Conservation (phyloP, 768 basidiomycete species). For the Auricularia heimuer region DNA sequence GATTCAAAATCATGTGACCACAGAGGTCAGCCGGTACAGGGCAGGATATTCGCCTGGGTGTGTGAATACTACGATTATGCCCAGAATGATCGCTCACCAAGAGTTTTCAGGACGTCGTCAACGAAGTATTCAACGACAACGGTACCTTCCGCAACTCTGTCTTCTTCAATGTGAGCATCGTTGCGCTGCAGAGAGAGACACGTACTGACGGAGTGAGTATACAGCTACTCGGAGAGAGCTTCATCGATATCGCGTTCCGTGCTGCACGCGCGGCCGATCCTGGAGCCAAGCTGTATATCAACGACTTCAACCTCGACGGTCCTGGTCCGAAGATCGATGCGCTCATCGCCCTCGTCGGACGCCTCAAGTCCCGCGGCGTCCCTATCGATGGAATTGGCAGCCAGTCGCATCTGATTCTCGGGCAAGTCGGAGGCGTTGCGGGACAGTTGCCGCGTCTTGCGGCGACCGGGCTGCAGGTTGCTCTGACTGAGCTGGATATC, state of each 20-base stretch:
- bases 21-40: slow-evolving; percentile 45
- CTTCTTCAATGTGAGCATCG: slow-evolving; percentile 34
- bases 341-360: slow-evolving; percentile 42
- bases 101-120: slow-evolving; percentile 39
- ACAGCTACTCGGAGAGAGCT: slow-evolving; percentile 30
- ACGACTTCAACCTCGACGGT: slow-evolving; percentile 28
- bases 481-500: slow-evolving; percentile 51
- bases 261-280: slow-evolving; percentile 48
- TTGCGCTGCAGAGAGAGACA: neutral
- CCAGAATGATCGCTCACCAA: neutral
- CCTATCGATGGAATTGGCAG: slow-evolving; percentile 57
- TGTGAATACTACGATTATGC: neutral
- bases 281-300: slow-evolving; percentile 44
- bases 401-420: slow-evolving; percentile 19
- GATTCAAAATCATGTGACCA: slow-evolving; percentile 31
- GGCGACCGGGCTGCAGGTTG: neutral
- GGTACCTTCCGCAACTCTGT: slow-evolving; percentile 44
- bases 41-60: slow-evolving; percentile 41
- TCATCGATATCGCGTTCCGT: slow-evolving; percentile 40
- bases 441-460: neutral
- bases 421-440: neutral
- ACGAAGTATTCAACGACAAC: slow-evolving; percentile 53
- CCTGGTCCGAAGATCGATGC: slow-evolving; percentile 38
- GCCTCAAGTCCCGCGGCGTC: slow-evolving; percentile 35
- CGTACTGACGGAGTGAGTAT: neutral